Percentiles rank a stretch among this genome's conserved stretches.
Evolutionary conservation across 2,329 filamentous ascomycete species (phyloP).

Genomic region (Chalara sp.): DNA sequence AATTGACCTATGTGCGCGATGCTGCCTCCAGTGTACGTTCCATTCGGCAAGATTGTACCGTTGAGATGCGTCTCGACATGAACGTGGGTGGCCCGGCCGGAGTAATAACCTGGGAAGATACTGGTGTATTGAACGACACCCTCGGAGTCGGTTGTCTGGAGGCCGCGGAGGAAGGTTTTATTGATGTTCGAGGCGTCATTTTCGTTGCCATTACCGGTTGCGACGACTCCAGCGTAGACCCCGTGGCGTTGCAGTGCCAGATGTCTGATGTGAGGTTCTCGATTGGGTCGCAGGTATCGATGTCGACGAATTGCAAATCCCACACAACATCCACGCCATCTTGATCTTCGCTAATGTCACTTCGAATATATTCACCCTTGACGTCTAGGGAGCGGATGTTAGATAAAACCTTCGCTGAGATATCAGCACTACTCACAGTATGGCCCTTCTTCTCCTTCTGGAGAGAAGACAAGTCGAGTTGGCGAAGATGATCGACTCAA

Average conservation of each 20-base stretch:
- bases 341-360: constrained; percentile 39
- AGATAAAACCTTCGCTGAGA: too few species aligned
- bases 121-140: constrained; percentile 36
- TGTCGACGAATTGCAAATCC: constrained; percentile 42
- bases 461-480: constrained; percentile 37
- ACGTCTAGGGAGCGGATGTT: constrained; percentile 28
- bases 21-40: constrained; percentile 42
- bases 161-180: constrained; percentile 11
- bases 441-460: constrained; percentile 47
- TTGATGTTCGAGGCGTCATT: not conserved
- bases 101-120: constrained; percentile 40
- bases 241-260: constrained; percentile 34
- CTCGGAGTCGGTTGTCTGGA: constrained; percentile 34
- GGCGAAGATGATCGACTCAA: constrained; percentile 32
- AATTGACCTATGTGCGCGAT: constrained; percentile 57
- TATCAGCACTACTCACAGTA: constrained; percentile 30
- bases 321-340: constrained; percentile 39
- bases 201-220: not conserved
- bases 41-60: constrained; percentile 25
- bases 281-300: constrained; percentile 12
- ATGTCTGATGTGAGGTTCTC: constrained; percentile 40
- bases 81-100: constrained; percentile 38
- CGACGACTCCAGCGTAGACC: constrained; percentile 32
- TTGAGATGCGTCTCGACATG: constrained; percentile 25
- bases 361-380: constrained; percentile 41